Base-by-base conservation (phyloP, 495 filamentous ascomycete species). In the Penicillium flavigenum region DNA sequence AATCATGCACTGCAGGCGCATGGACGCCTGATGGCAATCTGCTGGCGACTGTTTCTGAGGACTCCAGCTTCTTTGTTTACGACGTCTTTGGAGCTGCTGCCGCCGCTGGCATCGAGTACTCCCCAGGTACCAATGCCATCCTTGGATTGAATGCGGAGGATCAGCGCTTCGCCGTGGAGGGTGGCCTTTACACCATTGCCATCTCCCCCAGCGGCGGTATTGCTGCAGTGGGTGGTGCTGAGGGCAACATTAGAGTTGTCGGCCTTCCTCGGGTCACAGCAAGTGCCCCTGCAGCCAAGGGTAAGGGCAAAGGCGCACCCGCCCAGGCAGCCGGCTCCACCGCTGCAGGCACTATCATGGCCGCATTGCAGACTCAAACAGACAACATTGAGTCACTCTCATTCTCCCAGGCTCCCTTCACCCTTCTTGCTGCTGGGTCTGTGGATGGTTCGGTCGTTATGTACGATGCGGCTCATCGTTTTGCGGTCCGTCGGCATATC, bases 401-500 rank as follows among this genome's bases (percentile, higher is more conserved):
- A 16, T 97, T 99, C 79, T 86, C 89, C 0, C 79, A 85, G 17
- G 82, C 86, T 8, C 86, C 87, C 0, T 72, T 91, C 17, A 87
- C 85, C 12, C 80, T 97, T 5, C 82, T 99, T 14, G 95, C 94
- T 2, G 86, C 91, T 0, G 92, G 91, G 0, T 89, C 86, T 54
- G 93, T 97, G 4, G 95, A 99, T 71, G 92, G 92, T 41, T 88
- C 81, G 39, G 92, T 99, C 63, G 89, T 85, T 17, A 79, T 99
- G 7, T 97, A 90, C 64, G 95, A 99, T 72, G 83, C 86, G 0
- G 82, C 89, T 34, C 86, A 91, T 48, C 82, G 86, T 5, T 98
- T 95, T 64, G 90, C 92, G 0, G 81, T 93, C 39, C 79, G 94
- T 36, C 75, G 88, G 47, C 85, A 93, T 66, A 89, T 96, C 53